These are phyloP conservation scores for Mallotus repandus DNA, from an alignment of 441 rosid species.

Conservation along the genomic window DNA sequence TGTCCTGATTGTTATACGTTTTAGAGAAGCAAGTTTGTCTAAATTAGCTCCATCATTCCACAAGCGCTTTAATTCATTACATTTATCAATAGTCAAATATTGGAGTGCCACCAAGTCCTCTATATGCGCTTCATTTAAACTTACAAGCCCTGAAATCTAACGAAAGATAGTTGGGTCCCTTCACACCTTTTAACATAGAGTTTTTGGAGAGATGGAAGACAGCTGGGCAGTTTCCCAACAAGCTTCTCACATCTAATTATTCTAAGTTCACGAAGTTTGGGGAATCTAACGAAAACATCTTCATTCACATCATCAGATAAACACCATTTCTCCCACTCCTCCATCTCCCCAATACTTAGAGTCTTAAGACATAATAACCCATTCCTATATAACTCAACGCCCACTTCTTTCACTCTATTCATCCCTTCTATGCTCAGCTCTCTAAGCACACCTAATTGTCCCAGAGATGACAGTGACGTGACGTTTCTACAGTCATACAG, in stretches of 20 bases:
- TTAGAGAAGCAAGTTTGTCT: background rate
- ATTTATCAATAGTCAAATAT: too few relatives aligned
- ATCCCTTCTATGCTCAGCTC: too few relatives aligned
- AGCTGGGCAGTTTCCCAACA: constrained; percentile 2
- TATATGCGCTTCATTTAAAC: background rate
- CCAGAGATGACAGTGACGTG: background rate
- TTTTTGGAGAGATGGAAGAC: background rate
- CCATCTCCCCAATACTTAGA: too few relatives aligned
- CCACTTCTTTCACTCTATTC: too few relatives aligned
- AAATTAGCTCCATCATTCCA: background rate
- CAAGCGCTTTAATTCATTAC: too few relatives aligned
- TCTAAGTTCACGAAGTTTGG: background rate
- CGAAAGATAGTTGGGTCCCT: too few relatives aligned
- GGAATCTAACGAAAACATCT: background rate
- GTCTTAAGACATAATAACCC: too few relatives aligned
- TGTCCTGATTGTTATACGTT: background rate
- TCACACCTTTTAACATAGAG: background rate
- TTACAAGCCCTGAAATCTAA: background rate
- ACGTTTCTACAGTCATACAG: background rate
- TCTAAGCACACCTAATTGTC: background rate
- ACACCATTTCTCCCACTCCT: too few relatives aligned
- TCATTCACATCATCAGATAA: background rate
- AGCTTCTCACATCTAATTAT: constrained; percentile 1
- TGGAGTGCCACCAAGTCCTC: too few relatives aligned
- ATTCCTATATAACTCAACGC: too few relatives aligned